A percentile compares a stretch with the other conserved stretches of the same genome.
Evolutionary conservation across 2,329 filamentous ascomycete species (phyloP).

Genomic region (Juglanconis oblonga): DNA sequence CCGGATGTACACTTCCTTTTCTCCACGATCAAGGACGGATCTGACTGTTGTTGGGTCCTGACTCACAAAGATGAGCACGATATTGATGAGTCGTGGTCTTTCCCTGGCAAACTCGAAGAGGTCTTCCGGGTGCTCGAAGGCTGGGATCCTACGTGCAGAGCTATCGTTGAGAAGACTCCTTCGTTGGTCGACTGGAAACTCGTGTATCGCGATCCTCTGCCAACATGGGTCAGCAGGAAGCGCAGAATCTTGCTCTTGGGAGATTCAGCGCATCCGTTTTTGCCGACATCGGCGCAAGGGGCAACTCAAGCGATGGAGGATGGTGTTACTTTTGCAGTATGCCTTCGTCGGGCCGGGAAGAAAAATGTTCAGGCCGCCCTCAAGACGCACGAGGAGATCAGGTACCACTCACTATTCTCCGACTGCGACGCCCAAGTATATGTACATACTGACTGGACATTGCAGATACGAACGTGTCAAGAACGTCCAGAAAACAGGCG

Average conservation of each 20-base stretch:
- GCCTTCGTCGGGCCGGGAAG: constrained; percentile 35
- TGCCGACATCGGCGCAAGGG: constrained; percentile 47
- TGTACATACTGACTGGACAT: background rate
- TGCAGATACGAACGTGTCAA: constrained; percentile 42
- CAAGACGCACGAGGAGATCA: constrained; percentile 41
- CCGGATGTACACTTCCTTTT: constrained; percentile 56
- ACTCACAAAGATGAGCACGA: constrained; percentile 53
- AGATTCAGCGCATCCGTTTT: constrained; percentile 48
- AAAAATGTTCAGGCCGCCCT: constrained; percentile 37
- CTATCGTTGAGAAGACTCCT: constrained; percentile 46
- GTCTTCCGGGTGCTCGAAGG: constrained; percentile 48
- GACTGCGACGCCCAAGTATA: background rate
- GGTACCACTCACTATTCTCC: constrained; percentile 21
- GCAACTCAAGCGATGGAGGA: constrained; percentile 51
- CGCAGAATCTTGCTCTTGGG: constrained; percentile 44
- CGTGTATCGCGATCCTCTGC: constrained; percentile 46
- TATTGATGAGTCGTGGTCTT: constrained; percentile 54
- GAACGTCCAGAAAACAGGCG: constrained; percentile 48
- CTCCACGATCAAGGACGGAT: constrained; percentile 53
- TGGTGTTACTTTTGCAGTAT: constrained; percentile 45
- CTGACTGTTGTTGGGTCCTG: constrained; percentile 57
- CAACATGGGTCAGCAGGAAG: constrained; percentile 45
- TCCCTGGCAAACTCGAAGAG: constrained; percentile 50
- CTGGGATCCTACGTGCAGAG: constrained; percentile 48
- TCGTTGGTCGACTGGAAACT: constrained; percentile 48